phyloP scores from a whole-genome alignment of 148 eudicot genomes.

The Silene conica region DNA sequence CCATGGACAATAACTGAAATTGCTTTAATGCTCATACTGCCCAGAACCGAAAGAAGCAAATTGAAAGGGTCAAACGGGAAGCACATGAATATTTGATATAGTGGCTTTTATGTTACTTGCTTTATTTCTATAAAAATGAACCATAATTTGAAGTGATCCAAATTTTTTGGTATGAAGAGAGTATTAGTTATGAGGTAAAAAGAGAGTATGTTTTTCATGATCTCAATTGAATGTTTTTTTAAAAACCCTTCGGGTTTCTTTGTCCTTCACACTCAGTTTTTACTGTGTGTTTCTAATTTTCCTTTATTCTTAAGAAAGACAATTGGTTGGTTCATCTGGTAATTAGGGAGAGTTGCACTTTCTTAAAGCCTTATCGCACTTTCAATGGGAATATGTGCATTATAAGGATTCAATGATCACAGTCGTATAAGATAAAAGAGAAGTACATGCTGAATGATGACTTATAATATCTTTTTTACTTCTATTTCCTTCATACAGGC shows the following conservation, averaged over 20 bases:
- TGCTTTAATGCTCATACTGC: not conserved
- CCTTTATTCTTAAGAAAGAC: not conserved
- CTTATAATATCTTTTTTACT: not conserved
- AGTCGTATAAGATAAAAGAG: not conserved
- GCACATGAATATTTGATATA: not conserved
- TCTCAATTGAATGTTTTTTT: not conserved
- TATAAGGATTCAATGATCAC: not conserved
- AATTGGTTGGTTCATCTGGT: not conserved
- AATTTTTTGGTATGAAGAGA: not conserved
- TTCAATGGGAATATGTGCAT: not conserved
- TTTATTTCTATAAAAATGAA: not conserved
- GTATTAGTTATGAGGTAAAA: not conserved
- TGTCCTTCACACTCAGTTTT: not conserved
- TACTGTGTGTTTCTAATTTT: not conserved
- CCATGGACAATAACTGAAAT: not conserved
- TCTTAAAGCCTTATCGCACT: not conserved
- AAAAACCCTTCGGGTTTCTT: not conserved
- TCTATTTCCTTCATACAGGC: not conserved
- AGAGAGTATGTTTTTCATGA: not conserved
- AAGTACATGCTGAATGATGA: not conserved
- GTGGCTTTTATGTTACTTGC: not conserved
- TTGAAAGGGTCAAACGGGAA: not conserved
- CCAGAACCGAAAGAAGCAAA: not conserved
- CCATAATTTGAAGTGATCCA: not conserved
- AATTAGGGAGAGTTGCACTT: not conserved